Percentiles rank a stretch among this genome's conserved stretches.
Evolutionary conservation across 306 rosid genomes (phyloP).

Genomic region (Trichosanthes truncata): DNA sequence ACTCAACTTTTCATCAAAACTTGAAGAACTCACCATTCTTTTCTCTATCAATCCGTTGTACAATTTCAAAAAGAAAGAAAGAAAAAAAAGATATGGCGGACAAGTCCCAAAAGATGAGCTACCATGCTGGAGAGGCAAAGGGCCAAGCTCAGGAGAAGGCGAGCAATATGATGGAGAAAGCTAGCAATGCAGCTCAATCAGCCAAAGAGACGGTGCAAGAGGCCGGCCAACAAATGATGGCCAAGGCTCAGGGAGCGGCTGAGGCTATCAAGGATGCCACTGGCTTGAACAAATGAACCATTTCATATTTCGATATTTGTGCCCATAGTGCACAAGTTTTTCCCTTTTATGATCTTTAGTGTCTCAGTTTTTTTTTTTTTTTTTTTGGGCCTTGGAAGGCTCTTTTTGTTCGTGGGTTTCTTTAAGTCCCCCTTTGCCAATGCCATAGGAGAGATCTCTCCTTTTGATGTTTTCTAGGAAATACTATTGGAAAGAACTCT

Average conservation of each 20-base stretch:
- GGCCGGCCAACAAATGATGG: slow-evolving; percentile 37
- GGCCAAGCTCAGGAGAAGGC: slow-evolving; percentile 61
- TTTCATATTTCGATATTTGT: not conserved
- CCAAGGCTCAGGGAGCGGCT: slow-evolving; percentile 21
- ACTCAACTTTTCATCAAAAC: not conserved
- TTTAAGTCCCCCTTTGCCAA: not conserved
- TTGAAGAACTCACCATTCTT: not conserved
- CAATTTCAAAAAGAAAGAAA: not conserved
- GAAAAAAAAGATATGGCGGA: slow-evolving; percentile 40
- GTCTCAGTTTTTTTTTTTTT: not conserved
- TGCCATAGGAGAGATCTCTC: not conserved
- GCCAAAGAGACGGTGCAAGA: slow-evolving; percentile 38
- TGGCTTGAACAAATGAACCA: slow-evolving; percentile 36
- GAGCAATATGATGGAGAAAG: slow-evolving; percentile 35
- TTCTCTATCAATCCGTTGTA: too few species aligned
- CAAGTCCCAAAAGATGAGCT: slow-evolving; percentile 31
- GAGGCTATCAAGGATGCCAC: slow-evolving; percentile 56
- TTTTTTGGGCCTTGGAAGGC: too few species aligned
- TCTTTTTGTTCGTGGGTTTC: too few species aligned
- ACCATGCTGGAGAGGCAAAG: slow-evolving; percentile 51
- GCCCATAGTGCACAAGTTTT: not conserved
- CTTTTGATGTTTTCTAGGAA: too few species aligned
- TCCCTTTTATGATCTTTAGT: not conserved
- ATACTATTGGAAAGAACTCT: not conserved
- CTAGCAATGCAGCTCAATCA: slow-evolving; percentile 39